phyloP scores from a whole-genome alignment of 371 early-diverging fungal genomes.

The Mucor saturninus region DNA sequence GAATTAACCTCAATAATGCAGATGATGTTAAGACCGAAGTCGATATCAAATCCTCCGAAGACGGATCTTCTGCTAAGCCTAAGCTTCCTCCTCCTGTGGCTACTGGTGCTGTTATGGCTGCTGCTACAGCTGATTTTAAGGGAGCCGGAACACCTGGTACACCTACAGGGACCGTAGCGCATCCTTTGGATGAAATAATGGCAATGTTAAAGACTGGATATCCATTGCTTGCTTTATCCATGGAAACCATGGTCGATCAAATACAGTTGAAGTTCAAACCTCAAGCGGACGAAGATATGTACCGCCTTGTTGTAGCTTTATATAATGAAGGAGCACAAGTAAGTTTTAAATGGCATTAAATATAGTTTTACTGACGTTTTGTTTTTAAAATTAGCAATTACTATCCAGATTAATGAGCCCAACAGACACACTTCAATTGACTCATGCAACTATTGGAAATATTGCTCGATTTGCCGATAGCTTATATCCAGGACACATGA shows the following conservation, averaged over 20 bases:
- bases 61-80: neutral
- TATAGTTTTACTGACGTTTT: neutral
- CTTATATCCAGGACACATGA: conserved; percentile 77
- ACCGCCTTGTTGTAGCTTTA: conserved; percentile 88
- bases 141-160: conserved; percentile 5
- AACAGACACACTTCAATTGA: conserved; percentile 65
- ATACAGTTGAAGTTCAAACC: conserved; percentile 91
- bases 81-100: conserved; percentile 2
- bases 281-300: conserved; percentile 94
- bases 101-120: neutral
- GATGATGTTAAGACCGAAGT: neutral
- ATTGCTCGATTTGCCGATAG: conserved; percentile 84
- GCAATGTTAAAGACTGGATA: conserved; percentile 95
- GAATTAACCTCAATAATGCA: neutral
- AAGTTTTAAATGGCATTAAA: conserved; percentile 13
- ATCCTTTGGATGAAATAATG: conserved; percentile 93
- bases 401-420: conserved; percentile 62
- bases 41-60: neutral
- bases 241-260: conserved; percentile 98
- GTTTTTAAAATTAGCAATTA: conserved; percentile 53
- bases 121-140: neutral
- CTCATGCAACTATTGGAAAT: conserved; percentile 78
- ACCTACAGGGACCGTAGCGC: conserved; percentile 4
- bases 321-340: conserved; percentile 90
- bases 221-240: conserved; percentile 91